Evolutionary conservation across 192 early-diverging fungal genomes (phyloP), one percentile per base, ranked within the genome.

Genomic region (Backusella luteola): DNA sequence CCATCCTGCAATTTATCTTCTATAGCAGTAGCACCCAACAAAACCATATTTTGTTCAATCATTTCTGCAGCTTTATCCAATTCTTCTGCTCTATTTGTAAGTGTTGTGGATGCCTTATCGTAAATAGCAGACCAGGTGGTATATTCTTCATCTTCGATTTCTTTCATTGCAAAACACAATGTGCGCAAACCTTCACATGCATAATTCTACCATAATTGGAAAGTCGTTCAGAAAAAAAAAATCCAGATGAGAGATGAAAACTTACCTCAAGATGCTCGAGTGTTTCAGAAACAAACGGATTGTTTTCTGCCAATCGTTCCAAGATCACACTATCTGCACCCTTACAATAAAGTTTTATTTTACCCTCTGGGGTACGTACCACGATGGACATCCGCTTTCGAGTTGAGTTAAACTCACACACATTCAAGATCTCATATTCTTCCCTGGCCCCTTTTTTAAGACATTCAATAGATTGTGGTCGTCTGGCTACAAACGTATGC

Each of bases 1-100:
- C 93, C 95, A 76, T 97, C 97, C 80, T 98, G 97, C 15, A 98
- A 83, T 80, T 94, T 95, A 81, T 97, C 97, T 85, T 98, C 97
- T 77, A 98, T 98, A 3, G 97, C 97, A 0, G 97, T 98, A 9
- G 95, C 95, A 8, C 97, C 97, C 14, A 98, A 80, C 56, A 98
- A 82, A 36, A 91, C 85, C 78, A 98, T 80, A 38, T 96, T 91
- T 59, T 91, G 89, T 83, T 98, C 97, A 76, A 98, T 97, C 56
- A 94, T 71, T 82, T 98, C 97, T 6, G 95, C 95, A 19, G 93
- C 95, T 36, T 86, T 87, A 66, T 95, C 94, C 36, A 98, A 85
- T 83, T 89, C 86, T 49, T 93, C 91, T 53, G 90, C 87, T 7
- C 96, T 87, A 78, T 98, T 94, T 36, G 85, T 91, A 75, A 96